Conservation (phyloP, 2,329 filamentous ascomycete species). For the Cercospora canescens region DNA sequence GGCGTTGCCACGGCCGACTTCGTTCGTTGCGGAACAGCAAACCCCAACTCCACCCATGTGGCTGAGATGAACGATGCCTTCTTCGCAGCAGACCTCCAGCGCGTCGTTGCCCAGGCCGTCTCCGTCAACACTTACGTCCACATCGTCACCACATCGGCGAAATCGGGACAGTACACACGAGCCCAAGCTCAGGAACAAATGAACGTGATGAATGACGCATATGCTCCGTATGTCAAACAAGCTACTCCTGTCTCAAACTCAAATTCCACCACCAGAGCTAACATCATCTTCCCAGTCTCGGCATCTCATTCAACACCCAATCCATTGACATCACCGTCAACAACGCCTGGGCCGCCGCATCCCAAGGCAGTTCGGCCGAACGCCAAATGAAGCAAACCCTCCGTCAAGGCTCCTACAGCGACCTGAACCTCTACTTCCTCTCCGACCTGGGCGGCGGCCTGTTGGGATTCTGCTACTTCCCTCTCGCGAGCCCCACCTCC, state of each 20-base stretch:
- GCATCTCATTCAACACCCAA: slow-evolving; percentile 44
- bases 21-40: slow-evolving; percentile 22
- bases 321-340: slow-evolving; percentile 53
- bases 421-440: slow-evolving; percentile 60
- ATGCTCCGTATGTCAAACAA: background rate
- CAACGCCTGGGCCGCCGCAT: slow-evolving; percentile 53
- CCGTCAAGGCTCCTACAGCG: slow-evolving; percentile 52
- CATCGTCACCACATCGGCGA: slow-evolving; percentile 40
- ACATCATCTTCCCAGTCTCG: slow-evolving; percentile 43
- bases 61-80: slow-evolving; percentile 23
- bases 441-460: slow-evolving; percentile 44
- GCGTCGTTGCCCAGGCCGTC: slow-evolving; percentile 8
- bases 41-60: slow-evolving; percentile 19
- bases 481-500: slow-evolving; percentile 42
- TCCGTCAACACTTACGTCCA: slow-evolving; percentile 39
- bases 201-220: slow-evolving; percentile 7
- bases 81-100: slow-evolving; percentile 10
- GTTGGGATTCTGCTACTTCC: slow-evolving; percentile 32
- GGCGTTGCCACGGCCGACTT: slow-evolving; percentile 19
- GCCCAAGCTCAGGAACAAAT: slow-evolving; percentile 36
- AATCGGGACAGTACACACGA: slow-evolving; percentile 37
- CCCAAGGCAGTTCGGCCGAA: slow-evolving; percentile 41
- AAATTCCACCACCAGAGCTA: background rate
- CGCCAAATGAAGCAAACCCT: slow-evolving; percentile 53
- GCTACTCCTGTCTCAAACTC: background rate